Conservation (phyloP, 495 filamentous ascomycete species). For the Astrothelium macrocarpum region DNA sequence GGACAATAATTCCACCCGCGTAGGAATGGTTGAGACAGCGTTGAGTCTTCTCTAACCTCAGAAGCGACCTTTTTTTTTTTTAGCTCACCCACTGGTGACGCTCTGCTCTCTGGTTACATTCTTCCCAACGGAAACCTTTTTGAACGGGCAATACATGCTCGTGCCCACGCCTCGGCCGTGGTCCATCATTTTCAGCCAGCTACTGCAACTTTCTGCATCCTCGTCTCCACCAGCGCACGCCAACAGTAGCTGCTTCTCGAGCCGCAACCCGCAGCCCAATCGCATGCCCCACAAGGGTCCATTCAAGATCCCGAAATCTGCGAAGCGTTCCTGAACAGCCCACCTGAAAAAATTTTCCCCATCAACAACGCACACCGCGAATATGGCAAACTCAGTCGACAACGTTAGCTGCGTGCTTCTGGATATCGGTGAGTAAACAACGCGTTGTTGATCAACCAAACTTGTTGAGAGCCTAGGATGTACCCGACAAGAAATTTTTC, state of each 20-base stretch:
- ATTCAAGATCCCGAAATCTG: neutral
- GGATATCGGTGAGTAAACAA: conserved; percentile 15
- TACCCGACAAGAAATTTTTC: neutral
- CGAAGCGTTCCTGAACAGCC: conserved; percentile 3
- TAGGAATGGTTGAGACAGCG: no score
- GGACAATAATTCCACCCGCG: no score
- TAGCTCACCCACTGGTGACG: no score
- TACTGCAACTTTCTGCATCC: neutral
- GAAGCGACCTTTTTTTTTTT: no score
- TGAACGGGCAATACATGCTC: no score
- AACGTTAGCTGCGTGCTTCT: conserved; percentile 13
- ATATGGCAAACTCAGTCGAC: neutral
- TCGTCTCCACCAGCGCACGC: neutral
- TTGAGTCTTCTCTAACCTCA: no score
- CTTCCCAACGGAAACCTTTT: no score
- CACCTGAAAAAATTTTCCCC: neutral
- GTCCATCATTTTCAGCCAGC: neutral
- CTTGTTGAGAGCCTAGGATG: neutral
- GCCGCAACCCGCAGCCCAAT: neutral
- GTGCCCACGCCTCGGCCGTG: neutral
- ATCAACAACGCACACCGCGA: conserved; percentile 7
- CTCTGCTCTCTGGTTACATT: no score
- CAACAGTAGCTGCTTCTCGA: neutral
- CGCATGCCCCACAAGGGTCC: conserved; percentile 3
- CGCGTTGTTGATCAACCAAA: conserved; percentile 3